These are phyloP conservation scores for Echinosphaeria canescens DNA, from an alignment of 2,329 filamentous ascomycete species.

Conservation along the genomic window DNA sequence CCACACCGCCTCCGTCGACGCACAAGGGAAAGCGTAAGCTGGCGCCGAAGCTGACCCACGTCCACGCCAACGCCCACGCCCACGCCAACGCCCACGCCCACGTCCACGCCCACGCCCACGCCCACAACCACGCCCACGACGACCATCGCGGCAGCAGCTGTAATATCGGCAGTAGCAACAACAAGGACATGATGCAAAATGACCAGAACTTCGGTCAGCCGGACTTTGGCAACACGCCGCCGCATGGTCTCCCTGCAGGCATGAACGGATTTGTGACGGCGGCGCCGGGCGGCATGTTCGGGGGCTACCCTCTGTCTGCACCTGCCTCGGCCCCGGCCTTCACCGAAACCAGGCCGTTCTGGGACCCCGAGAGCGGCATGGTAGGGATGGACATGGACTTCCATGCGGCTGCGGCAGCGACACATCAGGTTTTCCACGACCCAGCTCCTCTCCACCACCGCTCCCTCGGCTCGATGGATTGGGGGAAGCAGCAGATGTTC, in stretches of 20 bases:
- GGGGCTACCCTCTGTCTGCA: conserved; percentile 37
- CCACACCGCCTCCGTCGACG: conserved; percentile 36
- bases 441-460: conserved; percentile 15
- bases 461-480: conserved; percentile 29
- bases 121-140: no score
- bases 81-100: no score
- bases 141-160: no score
- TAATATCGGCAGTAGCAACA: no score
- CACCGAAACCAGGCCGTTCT: conserved; percentile 22
- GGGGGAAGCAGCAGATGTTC: conserved; percentile 33
- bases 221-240: conserved; percentile 26
- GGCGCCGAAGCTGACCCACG: conserved; percentile 20
- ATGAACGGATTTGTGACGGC: conserved; percentile 22
- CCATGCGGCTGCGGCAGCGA: conserved; percentile 10
- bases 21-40: conserved; percentile 32
- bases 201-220: conserved; percentile 28
- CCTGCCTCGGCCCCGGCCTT: conserved; percentile 24
- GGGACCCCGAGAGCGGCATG: conserved; percentile 31
- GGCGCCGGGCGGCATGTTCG: conserved; percentile 30
- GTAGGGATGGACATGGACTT: conserved; percentile 38
- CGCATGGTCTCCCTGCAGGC: conserved; percentile 23
- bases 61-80: conserved; percentile 14
- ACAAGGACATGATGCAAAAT: conserved; percentile 24
- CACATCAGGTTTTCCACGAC: no score
- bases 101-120: no score